Evolutionary conservation across 352 stramenopile species (phyloP).

Genomic region (Pythium inflatum): DNA sequence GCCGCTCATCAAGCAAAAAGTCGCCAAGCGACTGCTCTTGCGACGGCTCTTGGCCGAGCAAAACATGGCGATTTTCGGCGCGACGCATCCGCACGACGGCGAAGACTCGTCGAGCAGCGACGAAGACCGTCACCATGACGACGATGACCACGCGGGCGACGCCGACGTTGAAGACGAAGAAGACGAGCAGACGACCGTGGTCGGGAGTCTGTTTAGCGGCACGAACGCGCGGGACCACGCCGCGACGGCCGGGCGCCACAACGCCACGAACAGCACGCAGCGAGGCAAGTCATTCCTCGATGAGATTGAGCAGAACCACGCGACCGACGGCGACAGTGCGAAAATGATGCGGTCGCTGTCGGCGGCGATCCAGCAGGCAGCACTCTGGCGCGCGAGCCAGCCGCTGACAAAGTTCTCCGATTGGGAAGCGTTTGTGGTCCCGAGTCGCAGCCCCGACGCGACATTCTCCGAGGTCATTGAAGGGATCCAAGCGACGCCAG

Average conservation of each 20-base stretch:
- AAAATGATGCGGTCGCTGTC: constrained; percentile 81
- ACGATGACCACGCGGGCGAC: constrained; percentile 47
- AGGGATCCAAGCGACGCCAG: constrained; percentile 50
- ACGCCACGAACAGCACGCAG: constrained; percentile 20
- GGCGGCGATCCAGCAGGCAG: constrained; percentile 72
- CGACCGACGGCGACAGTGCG: constrained; percentile 58
- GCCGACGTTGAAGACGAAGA: constrained; percentile 66
- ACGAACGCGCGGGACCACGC: constrained; percentile 62
- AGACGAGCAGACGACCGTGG: constrained; percentile 78
- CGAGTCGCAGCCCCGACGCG: constrained; percentile 53
- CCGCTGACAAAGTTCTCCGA: constrained; percentile 70
- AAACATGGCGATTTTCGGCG: constrained; percentile 45
- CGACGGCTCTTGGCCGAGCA: constrained; percentile 79
- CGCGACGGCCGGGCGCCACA: constrained; percentile 27
- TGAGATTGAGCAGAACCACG: constrained; percentile 72
- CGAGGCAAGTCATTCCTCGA: constrained; percentile 51
- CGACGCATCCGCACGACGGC: constrained; percentile 38
- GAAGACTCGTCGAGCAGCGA: constrained; percentile 82
- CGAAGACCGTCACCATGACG: constrained; percentile 57
- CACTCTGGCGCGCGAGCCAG: constrained; percentile 77
- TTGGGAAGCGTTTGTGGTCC: constrained; percentile 65
- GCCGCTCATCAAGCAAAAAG: constrained; percentile 85
- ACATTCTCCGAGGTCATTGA: constrained; percentile 82
- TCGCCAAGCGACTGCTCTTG: constrained; percentile 79
- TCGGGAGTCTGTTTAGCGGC: constrained; percentile 77